Base-by-base conservation (phyloP, 768 basidiomycete species). In the Butyriboletus loyo region DNA sequence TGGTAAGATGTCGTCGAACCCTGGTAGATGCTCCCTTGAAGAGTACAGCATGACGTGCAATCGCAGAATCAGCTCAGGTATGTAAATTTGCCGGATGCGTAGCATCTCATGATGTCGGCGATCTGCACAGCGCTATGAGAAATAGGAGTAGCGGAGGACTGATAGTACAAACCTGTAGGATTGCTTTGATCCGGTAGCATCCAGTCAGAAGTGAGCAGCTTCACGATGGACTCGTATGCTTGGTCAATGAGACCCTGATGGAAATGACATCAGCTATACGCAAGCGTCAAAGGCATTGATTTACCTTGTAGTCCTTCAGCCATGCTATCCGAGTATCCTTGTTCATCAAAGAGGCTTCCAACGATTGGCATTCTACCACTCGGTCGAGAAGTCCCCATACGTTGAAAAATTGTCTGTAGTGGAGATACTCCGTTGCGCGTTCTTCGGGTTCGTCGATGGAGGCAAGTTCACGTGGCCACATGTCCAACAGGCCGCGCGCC, bases 21-120 rank as follows among this genome's bases (percentile, higher is more conserved):
- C 78, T 42, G 86, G 83, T 37, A 92, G 76, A 21, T 81, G 71
- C 10, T 75, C 68, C 8, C 84, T 74, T 6, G 92, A 91, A 31
- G 75, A 71, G 53, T 82, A 78, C 11, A 98, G 72, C 45, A 87
- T 72, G 39, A 80, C 75, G 63, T 98, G 94, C 2, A 98, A 73
- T 21, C 92, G 84, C 57, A 98, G 77, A 59, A 98, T 82, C 21
- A 98, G 77, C 66, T 97, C 93, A 0, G 94, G 96, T 24, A 97
- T 75, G 68, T 87, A 95, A 28, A 95, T 83, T 61, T 93, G 86
- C 37, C 94, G 83, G 46, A 96, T 87, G n/a, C 87, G 82, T 13
- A 80, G 71, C 41, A 96, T 79, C 55, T 95, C 91, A 21, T 75
- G 74, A 22, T 75, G 75, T 25, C 87, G 77, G 7, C 77, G 78